phyloP scores from a whole-genome alignment of 768 basidiomycete species.

The Boletellus sp. region DNA sequence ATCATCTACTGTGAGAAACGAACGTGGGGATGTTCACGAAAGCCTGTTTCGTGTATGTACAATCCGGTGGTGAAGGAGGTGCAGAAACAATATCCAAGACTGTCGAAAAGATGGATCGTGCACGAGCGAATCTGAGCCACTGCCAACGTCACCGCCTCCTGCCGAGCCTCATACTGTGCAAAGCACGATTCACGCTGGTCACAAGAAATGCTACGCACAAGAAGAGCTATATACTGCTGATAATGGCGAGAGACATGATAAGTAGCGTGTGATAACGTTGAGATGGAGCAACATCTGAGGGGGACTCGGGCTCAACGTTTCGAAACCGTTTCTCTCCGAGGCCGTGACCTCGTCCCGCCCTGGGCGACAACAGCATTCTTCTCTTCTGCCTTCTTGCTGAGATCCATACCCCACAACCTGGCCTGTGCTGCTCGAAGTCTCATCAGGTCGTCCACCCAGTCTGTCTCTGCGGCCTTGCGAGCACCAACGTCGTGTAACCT shows the following conservation, averaged over 20 bases:
- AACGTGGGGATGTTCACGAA: constrained; percentile 20
- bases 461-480: constrained; percentile 47
- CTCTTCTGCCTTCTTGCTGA: constrained; percentile 26
- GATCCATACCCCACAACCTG: constrained; percentile 35
- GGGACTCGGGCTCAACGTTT: no score
- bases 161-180: not conserved
- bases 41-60: constrained; percentile 15
- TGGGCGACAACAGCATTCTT: constrained; percentile 14
- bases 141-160: not conserved
- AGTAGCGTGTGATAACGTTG: not conserved
- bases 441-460: constrained; percentile 68
- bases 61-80: not conserved
- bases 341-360: constrained; percentile 32
- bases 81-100: not conserved
- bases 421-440: constrained; percentile 36
- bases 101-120: not conserved
- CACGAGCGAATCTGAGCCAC: constrained; percentile 1
- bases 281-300: constrained; percentile 8
- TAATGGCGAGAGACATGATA: not conserved
- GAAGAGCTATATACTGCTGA: not conserved
- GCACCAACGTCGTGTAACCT: constrained; percentile 48
- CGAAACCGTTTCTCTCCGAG: constrained; percentile 18
- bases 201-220: constrained; percentile 5
- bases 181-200: not conserved
- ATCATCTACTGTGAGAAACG: constrained; percentile 25